Base-by-base conservation (phyloP, 345 rosid genomes). In the Physaria fendleri region DNA sequence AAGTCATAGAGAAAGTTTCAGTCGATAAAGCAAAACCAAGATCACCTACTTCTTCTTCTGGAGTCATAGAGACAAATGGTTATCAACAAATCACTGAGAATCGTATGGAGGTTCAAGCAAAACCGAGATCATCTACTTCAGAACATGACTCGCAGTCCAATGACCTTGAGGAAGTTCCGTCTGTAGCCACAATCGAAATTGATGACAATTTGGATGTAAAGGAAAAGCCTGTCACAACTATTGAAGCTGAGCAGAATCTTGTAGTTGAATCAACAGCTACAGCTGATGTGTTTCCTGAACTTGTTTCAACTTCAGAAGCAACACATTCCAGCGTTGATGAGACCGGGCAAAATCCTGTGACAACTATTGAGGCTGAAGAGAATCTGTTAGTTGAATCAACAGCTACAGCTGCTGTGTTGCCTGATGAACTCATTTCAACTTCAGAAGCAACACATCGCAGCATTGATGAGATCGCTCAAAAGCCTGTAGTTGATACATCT, bases 161-260 rank as follows among this genome's bases (percentile, higher is more conserved):
- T 61, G 59, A 28, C 55, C 52, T 64, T 34, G 43, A 48, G 65
- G 72, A 74, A 70, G 59, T 62, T 46, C 34, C 12, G 8, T 12
- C 59, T 37, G 68, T 66, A 30, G 49, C 59, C 22, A 41, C 64
- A 51, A 33, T 33, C 51, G 53, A 47, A 48, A 42, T 17, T 22
- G 70, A 64, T 34, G 60, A 62, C 1, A 56, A 22, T 25, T 37
- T 40, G 35, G 73, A 59, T 33, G 61, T 28, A 28, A 48, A 6
- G 29, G 13, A 33, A 23, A 45, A 35, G 35, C 23, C 22, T 4
- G 47, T n/a, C 53, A 41, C 18, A n/a, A 13, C 20, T 39, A 18
- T 60, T 59, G 69, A 65, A 63, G 58, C 59, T 11, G 17, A 17
- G 34, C 63, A 43, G 33, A 35, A 62, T 42, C 27, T 29, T 38